phyloP scores from a whole-genome alignment of 1,284 basidiomycete genomes.

The Pseudozyma sp. region DNA sequence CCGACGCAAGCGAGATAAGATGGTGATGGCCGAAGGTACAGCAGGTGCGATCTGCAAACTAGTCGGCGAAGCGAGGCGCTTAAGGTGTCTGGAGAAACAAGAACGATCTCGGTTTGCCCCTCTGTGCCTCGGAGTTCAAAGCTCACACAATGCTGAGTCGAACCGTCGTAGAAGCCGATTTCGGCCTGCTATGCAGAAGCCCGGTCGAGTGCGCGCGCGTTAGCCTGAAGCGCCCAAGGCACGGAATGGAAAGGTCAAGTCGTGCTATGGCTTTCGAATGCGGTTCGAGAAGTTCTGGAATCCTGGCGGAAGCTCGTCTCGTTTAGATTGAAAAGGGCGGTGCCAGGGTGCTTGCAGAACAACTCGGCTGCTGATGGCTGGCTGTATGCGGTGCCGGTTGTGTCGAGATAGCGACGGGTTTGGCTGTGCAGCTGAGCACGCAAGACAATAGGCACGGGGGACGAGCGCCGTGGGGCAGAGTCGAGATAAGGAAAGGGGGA shows the following conservation, averaged over 20 bases:
- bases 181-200: no score
- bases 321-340: not conserved
- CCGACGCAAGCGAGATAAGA: slow-evolving; percentile 17
- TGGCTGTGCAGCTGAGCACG: slow-evolving; percentile 4
- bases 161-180: not conserved
- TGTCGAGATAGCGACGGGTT: slow-evolving; percentile 8
- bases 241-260: no score
- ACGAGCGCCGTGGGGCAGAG: slow-evolving; percentile 16
- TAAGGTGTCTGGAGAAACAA: not conserved
- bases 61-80: slow-evolving; percentile 4
- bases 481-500: slow-evolving; percentile 25
- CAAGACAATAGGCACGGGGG: slow-evolving; percentile 20
- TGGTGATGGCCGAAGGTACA: slow-evolving; percentile 9
- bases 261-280: no score
- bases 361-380: slow-evolving; percentile 1
- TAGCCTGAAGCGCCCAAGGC: not conserved
- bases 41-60: slow-evolving; percentile 8
- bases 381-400: slow-evolving; percentile 8
- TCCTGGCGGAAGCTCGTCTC: not conserved
- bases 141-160: slow-evolving; percentile 6
- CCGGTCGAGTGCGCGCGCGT: not conserved
- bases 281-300: no score
- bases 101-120: not conserved
- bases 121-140: no score
- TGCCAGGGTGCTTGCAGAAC: not conserved